Percentiles rank a stretch among this genome's conserved stretches.
phyloP scores from a whole-genome alignment of 805 yeast genomes.

The Saccharomycopsis synnaedendra region DNA sequence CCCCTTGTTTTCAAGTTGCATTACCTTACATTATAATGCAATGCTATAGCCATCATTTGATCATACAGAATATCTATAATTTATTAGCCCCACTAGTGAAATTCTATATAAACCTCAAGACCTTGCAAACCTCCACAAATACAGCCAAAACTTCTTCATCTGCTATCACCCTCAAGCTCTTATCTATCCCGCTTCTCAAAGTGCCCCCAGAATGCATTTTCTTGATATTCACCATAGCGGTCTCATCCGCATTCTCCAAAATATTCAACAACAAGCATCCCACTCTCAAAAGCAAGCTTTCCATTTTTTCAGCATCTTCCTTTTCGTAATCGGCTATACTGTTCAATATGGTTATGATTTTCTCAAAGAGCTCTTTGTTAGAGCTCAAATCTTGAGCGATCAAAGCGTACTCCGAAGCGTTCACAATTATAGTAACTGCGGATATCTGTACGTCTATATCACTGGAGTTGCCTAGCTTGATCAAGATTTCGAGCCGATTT shows the following conservation, averaged over 20 bases:
- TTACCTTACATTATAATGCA: too few relatives aligned
- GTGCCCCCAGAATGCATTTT: neutral
- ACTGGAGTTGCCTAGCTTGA: conserved; percentile 18
- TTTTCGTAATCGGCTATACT: conserved; percentile 4
- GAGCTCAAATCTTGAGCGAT: conserved; percentile 12
- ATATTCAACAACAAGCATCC: conserved; percentile 13
- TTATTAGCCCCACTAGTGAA: neutral
- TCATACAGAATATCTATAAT: too few relatives aligned
- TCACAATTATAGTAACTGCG: conserved; percentile 21
- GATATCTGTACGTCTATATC: conserved; percentile 18
- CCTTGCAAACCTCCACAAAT: conserved; percentile 5
- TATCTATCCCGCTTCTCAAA: conserved; percentile 7
- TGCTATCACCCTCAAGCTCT: neutral
- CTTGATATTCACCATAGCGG: neutral
- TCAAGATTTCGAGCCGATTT: conserved; percentile 18
- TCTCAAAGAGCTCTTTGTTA: conserved; percentile 12
- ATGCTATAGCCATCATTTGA: too few relatives aligned
- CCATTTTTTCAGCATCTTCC: conserved; percentile 5
- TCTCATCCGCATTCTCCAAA: neutral
- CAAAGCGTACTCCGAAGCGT: conserved; percentile 20
- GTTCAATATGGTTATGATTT: conserved; percentile 9
- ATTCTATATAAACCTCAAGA: neutral
- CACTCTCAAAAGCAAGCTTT: conserved; percentile 9
- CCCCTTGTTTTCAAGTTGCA: too few relatives aligned
- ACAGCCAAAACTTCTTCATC: conserved; percentile 8